Evolutionary conservation across 805 yeast species (phyloP), one percentile per base, ranked within the genome.

Genomic region (Soucietia sequanensis): DNA sequence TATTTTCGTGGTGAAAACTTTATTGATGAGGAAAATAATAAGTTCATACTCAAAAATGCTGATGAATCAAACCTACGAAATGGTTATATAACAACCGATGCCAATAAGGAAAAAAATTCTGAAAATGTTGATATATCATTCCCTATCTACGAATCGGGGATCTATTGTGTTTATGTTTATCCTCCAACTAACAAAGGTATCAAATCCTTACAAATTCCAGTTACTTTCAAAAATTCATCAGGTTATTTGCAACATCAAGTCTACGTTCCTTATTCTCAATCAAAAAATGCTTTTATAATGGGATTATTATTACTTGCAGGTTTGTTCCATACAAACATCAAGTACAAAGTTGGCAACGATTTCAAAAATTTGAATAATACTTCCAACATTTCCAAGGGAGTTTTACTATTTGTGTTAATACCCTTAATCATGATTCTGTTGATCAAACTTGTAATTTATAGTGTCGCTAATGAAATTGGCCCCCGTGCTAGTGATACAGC

Each of bases 91-190:
- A 38, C 30, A 5, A 20, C 14, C 14, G 24, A 35, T 9, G 34
- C 26, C 6, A 30, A 35, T 4, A 34, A 31, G 9, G 16, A 26
- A 4, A 10, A 23, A 12, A 37, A 36, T 13, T 33, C 26, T n/a
- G 46, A 39, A 14, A 38, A 44, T 18, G 31, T 19, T 2, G n/a
- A n/a, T n/a, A n/a, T n/a, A n/a, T n/a, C n/a, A n/a, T 50, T 47
- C 27, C 20, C 37, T 1, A 52, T 54, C 9, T 33, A 46, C 7
- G 39, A 48, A 26, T 38, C 57, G 1, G 68, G 66, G 1, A 26
- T 46, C 15, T 61, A 59, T 38, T 61, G 68, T 43, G 56, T 58
- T 6, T 61, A 56, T 34, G 40, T 56, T 24, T 58, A 53, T 4
- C 56, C 57, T 6, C 56, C 56, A 4, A 19, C 24, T 4, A 47